phyloP scores from a whole-genome alignment of 2,329 filamentous ascomycete genomes.

The Neopestalotiopsis rosae region DNA sequence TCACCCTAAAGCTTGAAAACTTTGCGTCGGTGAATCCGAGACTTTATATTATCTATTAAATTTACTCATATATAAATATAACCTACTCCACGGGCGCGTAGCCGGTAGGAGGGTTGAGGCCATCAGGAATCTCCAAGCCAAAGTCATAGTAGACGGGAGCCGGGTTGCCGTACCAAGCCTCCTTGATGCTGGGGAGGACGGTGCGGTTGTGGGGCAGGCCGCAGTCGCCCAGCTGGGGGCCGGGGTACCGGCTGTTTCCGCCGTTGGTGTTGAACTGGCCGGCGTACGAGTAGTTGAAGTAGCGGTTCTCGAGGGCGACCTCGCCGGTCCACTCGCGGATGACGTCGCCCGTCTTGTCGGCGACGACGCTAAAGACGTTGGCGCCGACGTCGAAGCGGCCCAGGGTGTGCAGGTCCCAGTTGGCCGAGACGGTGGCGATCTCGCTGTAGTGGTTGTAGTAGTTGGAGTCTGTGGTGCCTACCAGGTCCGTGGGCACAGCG shows the following conservation, averaged over 20 bases:
- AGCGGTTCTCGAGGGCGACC: conserved; percentile 45
- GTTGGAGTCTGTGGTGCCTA: conserved; percentile 70
- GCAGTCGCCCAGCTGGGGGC: conserved; percentile 42
- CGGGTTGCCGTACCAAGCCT: conserved; percentile 43
- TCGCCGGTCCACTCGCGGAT: conserved; percentile 44
- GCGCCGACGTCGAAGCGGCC: conserved; percentile 76
- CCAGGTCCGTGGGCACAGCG: conserved; percentile 67
- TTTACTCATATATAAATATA: background rate
- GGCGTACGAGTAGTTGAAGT: conserved; percentile 60
- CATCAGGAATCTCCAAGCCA: conserved; percentile 46
- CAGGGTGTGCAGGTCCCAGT: conserved; percentile 73
- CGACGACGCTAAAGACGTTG: conserved; percentile 70
- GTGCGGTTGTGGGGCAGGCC: conserved; percentile 35
- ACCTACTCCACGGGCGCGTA: conserved; percentile 31
- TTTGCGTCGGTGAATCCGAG: no score
- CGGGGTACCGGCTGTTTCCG: conserved; percentile 42
- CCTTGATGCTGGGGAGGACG: conserved; percentile 44
- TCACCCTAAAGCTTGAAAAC: no score
- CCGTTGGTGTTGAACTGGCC: conserved; percentile 49
- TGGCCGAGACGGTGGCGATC: conserved; percentile 69
- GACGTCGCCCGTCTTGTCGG: conserved; percentile 62
- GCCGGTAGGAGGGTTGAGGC: conserved; percentile 46
- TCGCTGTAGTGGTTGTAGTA: conserved; percentile 79
- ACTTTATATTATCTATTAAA: background rate
- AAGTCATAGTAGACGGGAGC: conserved; percentile 49